A percentile compares a stretch with the other conserved stretches of the same genome.
Conservation (phyloP, 768 basidiomycete species). For the Podaxis sp. region DNA sequence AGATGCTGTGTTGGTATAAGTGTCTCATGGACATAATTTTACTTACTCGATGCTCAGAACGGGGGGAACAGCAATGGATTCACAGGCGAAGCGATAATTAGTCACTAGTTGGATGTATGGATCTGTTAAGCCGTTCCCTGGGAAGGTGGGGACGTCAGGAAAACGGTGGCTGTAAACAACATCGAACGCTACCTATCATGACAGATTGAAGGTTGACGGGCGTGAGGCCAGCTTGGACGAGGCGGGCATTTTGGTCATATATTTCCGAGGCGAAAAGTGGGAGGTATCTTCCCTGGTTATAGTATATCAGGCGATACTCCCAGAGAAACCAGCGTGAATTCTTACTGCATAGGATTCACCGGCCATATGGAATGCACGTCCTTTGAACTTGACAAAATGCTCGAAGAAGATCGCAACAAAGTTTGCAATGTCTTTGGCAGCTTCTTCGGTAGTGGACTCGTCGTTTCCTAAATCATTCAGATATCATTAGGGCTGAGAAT, state of each 20-base stretch:
- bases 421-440: slow-evolving; percentile 67
- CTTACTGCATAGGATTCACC: slow-evolving; percentile 80
- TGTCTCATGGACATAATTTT: too few relatives aligned
- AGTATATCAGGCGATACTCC: background rate
- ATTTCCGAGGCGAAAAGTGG: slow-evolving; percentile 77
- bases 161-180: background rate
- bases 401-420: slow-evolving; percentile 77
- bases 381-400: slow-evolving; percentile 69
- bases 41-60: slow-evolving; percentile 47
- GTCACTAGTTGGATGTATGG: slow-evolving; percentile 41
- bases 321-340: background rate
- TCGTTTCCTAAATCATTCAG: slow-evolving; percentile 43
- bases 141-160: background rate
- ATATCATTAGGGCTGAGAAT: background rate
- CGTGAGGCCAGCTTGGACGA: slow-evolving; percentile 51
- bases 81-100: slow-evolving; percentile 48
- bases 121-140: slow-evolving; percentile 67
- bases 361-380: slow-evolving; percentile 61
- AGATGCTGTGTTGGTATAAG: too few relatives aligned
- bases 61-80: slow-evolving; percentile 38
- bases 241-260: slow-evolving; percentile 65
- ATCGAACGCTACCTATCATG: slow-evolving; percentile 56
- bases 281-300: slow-evolving; percentile 60
- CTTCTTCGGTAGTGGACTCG: slow-evolving; percentile 45
- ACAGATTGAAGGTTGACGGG: slow-evolving; percentile 66